Base-by-base conservation (phyloP, 345 rosid species). In the Diplotaxis tenuifolia region DNA sequence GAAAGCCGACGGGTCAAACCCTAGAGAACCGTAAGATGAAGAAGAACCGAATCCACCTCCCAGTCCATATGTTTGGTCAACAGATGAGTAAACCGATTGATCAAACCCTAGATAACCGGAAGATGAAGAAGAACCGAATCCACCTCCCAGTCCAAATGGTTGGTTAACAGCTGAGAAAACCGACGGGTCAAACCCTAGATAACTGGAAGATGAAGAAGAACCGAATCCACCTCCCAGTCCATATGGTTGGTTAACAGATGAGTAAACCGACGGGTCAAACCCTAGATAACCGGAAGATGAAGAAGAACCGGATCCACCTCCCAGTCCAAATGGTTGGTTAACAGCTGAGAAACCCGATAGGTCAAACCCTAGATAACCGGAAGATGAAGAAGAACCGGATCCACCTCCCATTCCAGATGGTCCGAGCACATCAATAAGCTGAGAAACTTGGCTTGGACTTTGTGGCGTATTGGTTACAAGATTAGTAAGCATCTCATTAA, bases 381-480 rank as follows among this genome's bases (percentile, higher is more conserved):
- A 36, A 36, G 45, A 38, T 38, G 5, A 38, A 38, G 45, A 38
- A 38, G 45, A 38, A 11, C 45, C 45, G 45, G 45, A 38, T 38
- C 64, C 58, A 56, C 50, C 47, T 2, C 54, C 75, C 55, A 72
- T 19, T 72, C 54, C 62, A 9, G 53, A 23, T 34, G 62, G 69
- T 62, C 70, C 70, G 9, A 73, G 50, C 59, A 73, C 20, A 9
- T 42, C 49, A 42, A 8, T 14, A 40, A 73, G 71, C 36, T 65
- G 65, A 57, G 66, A 56, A 22, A 65, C 59, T 45, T 65, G 71
- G 58, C 18, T 56, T 65, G 77, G 77, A 34, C n/a, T 16, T 65
- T 73, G 77, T 2, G 65, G 20, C 58, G 42, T 65, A 56, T 73
- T 28, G 27, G 27, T 45, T 22, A 42, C 66, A 74, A 45, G 27